Evolutionary conservation across 345 rosid genomes (phyloP).

Genomic region (Arabidopsis suecica): DNA sequence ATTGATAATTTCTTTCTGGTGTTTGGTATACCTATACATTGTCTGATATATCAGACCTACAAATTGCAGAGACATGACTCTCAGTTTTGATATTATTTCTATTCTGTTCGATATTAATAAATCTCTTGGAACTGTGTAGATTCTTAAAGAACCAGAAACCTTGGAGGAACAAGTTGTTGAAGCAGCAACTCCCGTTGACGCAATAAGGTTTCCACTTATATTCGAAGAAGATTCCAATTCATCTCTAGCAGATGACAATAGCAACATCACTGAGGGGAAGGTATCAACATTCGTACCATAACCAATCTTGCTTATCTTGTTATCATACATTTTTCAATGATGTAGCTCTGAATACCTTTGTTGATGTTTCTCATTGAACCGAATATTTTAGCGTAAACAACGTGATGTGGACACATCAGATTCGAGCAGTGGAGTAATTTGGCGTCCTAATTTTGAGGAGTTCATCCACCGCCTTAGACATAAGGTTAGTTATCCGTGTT

Average conservation of each 20-base stretch:
- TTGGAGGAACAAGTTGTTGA: constrained; percentile 71
- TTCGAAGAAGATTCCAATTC: constrained; percentile 43
- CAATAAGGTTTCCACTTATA: constrained; percentile 62
- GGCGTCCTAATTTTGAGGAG: constrained; percentile 91
- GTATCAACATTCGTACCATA: constrained; percentile 49
- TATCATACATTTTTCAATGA: constrained; percentile 15
- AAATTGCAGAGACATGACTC: constrained; percentile 7
- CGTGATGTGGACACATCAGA: constrained; percentile 50
- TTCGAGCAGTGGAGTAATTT: constrained; percentile 54
- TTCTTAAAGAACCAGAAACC: constrained; percentile 50
- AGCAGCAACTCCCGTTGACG: constrained; percentile 73
- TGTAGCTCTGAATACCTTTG: constrained; percentile 31
- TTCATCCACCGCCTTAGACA: constrained; percentile 72
- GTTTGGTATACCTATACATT: not conserved
- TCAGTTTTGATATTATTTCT: not conserved
- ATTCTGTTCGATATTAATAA: constrained; percentile 4
- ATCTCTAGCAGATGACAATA: constrained; percentile 46
- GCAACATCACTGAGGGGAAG: constrained; percentile 60
- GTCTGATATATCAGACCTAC: not conserved
- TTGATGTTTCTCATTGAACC: constrained; percentile 23
- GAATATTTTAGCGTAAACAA: constrained; percentile 62
- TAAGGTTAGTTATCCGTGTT: constrained; percentile 58
- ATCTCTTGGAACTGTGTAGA: constrained; percentile 47
- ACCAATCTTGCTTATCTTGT: constrained; percentile 9
- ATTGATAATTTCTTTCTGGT: constrained; percentile 24